These are phyloP conservation scores for Pyrenophora graminea DNA, from an alignment of 2,329 filamentous ascomycete genomes.

Conservation along the genomic window DNA sequence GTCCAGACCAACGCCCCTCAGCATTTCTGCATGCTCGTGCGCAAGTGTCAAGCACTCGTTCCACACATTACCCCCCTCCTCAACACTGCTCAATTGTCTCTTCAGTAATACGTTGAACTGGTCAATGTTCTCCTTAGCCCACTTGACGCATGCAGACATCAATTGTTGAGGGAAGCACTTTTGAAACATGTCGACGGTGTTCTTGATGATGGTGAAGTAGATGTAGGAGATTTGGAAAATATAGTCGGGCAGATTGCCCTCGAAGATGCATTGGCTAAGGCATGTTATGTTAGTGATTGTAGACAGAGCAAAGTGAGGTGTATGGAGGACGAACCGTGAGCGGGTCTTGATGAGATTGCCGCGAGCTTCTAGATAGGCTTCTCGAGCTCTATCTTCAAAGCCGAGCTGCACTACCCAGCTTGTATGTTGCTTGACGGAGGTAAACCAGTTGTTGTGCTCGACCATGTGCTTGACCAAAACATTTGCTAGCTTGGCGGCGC, in stretches of 20 bases:
- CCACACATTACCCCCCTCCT: conserved; percentile 76
- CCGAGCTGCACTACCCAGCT: conserved; percentile 83
- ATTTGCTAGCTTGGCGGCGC: conserved; percentile 74
- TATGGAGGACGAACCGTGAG: conserved; percentile 64
- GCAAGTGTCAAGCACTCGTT: conserved; percentile 81
- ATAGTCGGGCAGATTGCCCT: conserved; percentile 88
- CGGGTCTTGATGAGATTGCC: conserved; percentile 78
- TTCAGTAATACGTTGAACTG: conserved; percentile 83
- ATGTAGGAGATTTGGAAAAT: conserved; percentile 95
- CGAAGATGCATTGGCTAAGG: conserved; percentile 85
- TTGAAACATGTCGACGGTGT: conserved; percentile 89
- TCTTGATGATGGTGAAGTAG: conserved; percentile 91
- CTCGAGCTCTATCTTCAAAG: conserved; percentile 86
- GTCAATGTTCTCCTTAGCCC: conserved; percentile 95
- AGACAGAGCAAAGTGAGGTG: neutral
- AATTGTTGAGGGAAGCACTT: conserved; percentile 75
- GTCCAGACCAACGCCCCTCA: conserved; percentile 86
- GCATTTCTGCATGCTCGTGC: conserved; percentile 75
- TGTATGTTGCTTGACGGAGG: conserved; percentile 78
- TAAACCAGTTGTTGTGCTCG: conserved; percentile 75
- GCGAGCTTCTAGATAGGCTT: conserved; percentile 81
- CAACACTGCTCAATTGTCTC: conserved; percentile 84
- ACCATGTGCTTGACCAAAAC: conserved; percentile 78
- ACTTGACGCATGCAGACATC: conserved; percentile 94
- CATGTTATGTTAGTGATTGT: conserved; percentile 1